Conservation (phyloP, 1,284 basidiomycete species). For the Malassezia japonica region DNA sequence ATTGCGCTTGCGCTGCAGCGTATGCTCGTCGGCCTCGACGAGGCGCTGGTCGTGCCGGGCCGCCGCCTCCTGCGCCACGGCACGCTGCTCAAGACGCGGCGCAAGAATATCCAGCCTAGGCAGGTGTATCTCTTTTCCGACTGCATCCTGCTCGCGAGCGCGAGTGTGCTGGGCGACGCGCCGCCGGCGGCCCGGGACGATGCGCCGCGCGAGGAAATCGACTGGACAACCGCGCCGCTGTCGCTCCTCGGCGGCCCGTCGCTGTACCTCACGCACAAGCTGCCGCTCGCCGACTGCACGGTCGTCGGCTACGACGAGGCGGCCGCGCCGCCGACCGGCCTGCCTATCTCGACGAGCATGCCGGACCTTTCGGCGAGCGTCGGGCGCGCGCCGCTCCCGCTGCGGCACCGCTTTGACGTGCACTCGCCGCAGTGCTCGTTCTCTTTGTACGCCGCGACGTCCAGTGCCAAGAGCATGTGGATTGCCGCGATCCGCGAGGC, state of each 20-base stretch:
- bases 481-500: constrained; percentile 40
- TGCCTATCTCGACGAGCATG: constrained; percentile 5
- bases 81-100: constrained; percentile 41
- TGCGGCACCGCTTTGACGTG: constrained; percentile 39
- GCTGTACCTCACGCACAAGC: constrained; percentile 40
- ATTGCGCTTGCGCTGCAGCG: constrained; percentile 41
- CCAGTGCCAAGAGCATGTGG: constrained; percentile 31
- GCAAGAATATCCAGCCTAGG: constrained; percentile 42
- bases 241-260: constrained; percentile 25
- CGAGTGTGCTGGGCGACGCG: constrained; percentile 55
- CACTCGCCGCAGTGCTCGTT: constrained; percentile 47
- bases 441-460: constrained; percentile 39
- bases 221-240: constrained; percentile 10
- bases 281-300: constrained; percentile 38
- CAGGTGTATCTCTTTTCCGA: constrained; percentile 46
- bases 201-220: constrained; percentile 8
- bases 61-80: constrained; percentile 36
- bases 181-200: constrained; percentile 32
- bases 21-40: constrained; percentile 31
- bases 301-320: constrained; percentile 36
- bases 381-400: not conserved
- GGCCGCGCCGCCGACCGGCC: not conserved
- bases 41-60: constrained; percentile 40
- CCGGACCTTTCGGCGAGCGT: not conserved
- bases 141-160: constrained; percentile 38